These are phyloP conservation scores for Sisymbrium altissimum DNA, from an alignment of 345 rosid species.

Conservation along the genomic window DNA sequence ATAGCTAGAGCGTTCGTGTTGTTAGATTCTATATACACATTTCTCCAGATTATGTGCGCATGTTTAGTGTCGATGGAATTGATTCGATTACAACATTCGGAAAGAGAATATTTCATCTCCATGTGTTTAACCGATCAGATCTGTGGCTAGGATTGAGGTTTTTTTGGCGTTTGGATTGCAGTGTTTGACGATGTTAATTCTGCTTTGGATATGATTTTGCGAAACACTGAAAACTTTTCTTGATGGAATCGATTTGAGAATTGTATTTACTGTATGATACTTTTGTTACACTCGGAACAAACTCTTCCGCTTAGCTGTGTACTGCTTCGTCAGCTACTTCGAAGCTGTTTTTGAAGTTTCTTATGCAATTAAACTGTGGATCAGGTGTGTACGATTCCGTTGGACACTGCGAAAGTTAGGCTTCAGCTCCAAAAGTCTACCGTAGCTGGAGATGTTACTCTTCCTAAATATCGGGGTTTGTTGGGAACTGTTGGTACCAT, in stretches of 20 bases:
- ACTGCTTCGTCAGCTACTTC: not conserved
- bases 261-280: not conserved
- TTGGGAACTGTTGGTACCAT: slow-evolving; percentile 92
- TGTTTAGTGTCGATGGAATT: not conserved
- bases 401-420: slow-evolving; percentile 98
- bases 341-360: not conserved
- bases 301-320: not conserved
- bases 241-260: not conserved
- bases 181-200: not conserved
- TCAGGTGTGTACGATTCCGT: slow-evolving; percentile 91
- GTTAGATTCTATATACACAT: not conserved
- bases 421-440: slow-evolving; percentile 94
- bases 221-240: not conserved
- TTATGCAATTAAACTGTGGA: slow-evolving; percentile 16
- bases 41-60: not conserved
- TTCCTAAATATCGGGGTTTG: slow-evolving; percentile 84
- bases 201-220: not conserved
- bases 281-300: not conserved
- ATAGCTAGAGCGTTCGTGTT: not conserved
- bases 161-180: not conserved
- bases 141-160: not conserved
- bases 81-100: not conserved
- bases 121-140: slow-evolving; percentile 9
- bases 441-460: slow-evolving; percentile 51
- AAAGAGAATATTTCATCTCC: not conserved